phyloP scores from a whole-genome alignment of 176 grass and related monocot species.

The Zoysia pacifica region DNA sequence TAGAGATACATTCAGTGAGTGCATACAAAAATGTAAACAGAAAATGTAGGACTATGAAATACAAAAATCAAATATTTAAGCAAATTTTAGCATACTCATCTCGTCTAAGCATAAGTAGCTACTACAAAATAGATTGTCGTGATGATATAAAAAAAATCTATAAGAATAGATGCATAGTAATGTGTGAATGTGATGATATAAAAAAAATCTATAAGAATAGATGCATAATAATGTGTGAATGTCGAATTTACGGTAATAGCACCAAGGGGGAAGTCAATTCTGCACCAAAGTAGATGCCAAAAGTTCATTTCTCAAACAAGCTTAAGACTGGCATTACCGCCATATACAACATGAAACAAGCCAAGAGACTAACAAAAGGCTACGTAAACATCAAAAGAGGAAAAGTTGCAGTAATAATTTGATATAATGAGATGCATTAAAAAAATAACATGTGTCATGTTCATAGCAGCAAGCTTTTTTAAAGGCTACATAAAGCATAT shows the following conservation, averaged over 20 bases:
- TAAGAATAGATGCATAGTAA: background rate
- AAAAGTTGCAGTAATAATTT: background rate
- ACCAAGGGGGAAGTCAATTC: background rate
- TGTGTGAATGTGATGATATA: background rate
- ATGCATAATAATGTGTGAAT: background rate
- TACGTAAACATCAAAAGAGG: background rate
- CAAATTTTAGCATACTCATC: background rate
- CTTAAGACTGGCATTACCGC: background rate
- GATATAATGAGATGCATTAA: background rate
- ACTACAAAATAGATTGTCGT: constrained; percentile 16
- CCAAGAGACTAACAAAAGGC: background rate
- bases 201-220: background rate
- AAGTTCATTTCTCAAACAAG: background rate
- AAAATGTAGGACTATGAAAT: constrained; percentile 7
- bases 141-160: background rate
- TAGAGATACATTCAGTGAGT: background rate
- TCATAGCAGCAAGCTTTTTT: constrained; percentile 30
- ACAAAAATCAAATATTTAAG: constrained; percentile 31
- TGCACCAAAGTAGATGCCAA: background rate
- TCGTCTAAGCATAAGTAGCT: background rate
- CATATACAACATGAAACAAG: background rate
- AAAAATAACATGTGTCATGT: constrained; percentile 20
- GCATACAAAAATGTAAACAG: constrained; percentile 17
- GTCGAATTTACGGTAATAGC: background rate
- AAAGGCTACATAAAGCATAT: constrained; percentile 5